Base-by-base conservation (phyloP, 2,329 filamentous ascomycete genomes). In the Aspergillus sp. region DNA sequence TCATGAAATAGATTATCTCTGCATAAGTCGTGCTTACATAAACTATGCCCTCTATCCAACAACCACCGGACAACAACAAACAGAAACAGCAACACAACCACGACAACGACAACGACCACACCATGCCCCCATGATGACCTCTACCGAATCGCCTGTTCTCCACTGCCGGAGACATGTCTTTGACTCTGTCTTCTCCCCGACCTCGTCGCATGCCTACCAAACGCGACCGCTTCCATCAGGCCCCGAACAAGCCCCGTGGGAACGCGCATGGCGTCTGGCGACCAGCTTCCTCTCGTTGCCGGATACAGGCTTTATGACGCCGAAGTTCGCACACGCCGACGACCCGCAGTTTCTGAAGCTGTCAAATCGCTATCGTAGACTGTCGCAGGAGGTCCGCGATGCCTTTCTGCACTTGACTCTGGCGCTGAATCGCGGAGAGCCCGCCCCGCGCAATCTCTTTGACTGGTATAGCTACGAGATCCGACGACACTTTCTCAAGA, bases 401-500 rank as follows among this genome's bases (percentile, higher is more conserved):
- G 67, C 72, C 5, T 51, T 77, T 17, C 54, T 49, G 5, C 72
- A 71, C 58, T 47, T 77, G 14, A 51, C 51, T 8, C 49, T 56
- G 9, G 44, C 35, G 52, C 56, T 14, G 48, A 49, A n/a, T 54
- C 55, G 4, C 50, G 47, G 11, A 58, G 60, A 26, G 60, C 64
- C 40, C 19, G 17, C 40, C 40, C 16, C 40, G 38, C 60, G 65
- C 50, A 66, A 68, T 51, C 53, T 77, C 24, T 53, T 73, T 36
- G 61, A 67, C 36, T 77, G 74, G 75, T 76, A 76, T 60, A 66
- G 66, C n/a, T 65, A 69, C 54, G 73, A 76, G 56, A 68, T 73
- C 11, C 63, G 71, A 41, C 65, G 70, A 49, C 75, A 77, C 61
- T 77, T 76, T 52, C 50, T 76, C 26, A 58, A 54, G 7, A 73